A percentile compares a stretch with the other conserved stretches of the same genome.
These are phyloP conservation scores for Lactarius sanguifluus DNA, from an alignment of 768 basidiomycete genomes.

Conservation along the genomic window DNA sequence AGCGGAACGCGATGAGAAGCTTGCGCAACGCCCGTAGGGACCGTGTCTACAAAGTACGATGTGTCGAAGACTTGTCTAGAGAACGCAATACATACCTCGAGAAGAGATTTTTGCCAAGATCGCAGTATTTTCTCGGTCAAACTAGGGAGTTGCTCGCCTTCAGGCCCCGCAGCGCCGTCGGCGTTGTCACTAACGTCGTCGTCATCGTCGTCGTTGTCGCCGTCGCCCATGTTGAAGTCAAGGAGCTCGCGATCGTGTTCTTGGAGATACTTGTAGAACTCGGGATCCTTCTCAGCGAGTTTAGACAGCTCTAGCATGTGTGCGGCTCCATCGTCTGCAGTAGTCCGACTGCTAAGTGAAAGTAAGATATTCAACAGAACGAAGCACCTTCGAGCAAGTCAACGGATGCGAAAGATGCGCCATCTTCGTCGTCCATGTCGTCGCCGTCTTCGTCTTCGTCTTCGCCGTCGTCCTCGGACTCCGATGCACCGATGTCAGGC, in stretches of 20 bases:
- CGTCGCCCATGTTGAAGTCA: slow-evolving; percentile 56
- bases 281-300: slow-evolving; percentile 95
- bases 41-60: slow-evolving; percentile 55
- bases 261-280: slow-evolving; percentile 96
- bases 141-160: slow-evolving; percentile 47
- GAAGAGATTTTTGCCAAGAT: slow-evolving; percentile 85
- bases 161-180: slow-evolving; percentile 48
- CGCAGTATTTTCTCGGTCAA: slow-evolving; percentile 70
- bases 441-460: slow-evolving; percentile 34
- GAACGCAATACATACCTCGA: slow-evolving; percentile 56
- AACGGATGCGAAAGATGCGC: slow-evolving; percentile 70
- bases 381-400: slow-evolving; percentile 72
- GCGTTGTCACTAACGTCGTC: slow-evolving; percentile 48
- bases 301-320: slow-evolving; percentile 84
- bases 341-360: slow-evolving; percentile 11
- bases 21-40: slow-evolving; percentile 83
- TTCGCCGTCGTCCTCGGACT: slow-evolving; percentile 40
- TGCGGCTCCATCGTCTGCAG: slow-evolving; percentile 62
- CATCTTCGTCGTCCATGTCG: slow-evolving; percentile 56
- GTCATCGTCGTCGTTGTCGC: slow-evolving; percentile 44
- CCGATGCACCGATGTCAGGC: slow-evolving; percentile 41
- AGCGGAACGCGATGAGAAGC: slow-evolving; percentile 85
- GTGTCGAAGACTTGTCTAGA: background rate
- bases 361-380: background rate
- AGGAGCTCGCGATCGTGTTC: slow-evolving; percentile 94